Conservation (phyloP, 352 stramenopile genomes). For the Salisapilia sapeloensis region DNA sequence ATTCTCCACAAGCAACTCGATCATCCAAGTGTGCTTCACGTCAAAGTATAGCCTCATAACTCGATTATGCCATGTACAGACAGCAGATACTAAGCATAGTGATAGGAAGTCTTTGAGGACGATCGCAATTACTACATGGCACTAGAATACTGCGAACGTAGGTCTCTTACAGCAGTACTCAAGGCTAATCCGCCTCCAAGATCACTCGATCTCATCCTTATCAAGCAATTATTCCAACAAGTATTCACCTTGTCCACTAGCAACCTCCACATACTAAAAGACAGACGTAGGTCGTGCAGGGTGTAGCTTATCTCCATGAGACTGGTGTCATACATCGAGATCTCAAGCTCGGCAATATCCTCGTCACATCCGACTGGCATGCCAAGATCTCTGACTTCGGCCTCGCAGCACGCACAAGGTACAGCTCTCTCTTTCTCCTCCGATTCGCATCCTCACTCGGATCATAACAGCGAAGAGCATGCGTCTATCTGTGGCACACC, state of each 20-base stretch:
- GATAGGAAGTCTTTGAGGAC: slow-evolving; percentile 48
- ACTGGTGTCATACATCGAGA: slow-evolving; percentile 55
- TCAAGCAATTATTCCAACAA: slow-evolving; percentile 6
- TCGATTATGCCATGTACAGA: background rate
- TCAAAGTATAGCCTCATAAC: slow-evolving; percentile 7
- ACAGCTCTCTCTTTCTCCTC: background rate
- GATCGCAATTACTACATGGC: slow-evolving; percentile 59
- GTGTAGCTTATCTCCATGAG: slow-evolving; percentile 40
- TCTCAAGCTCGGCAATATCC: slow-evolving; percentile 59
- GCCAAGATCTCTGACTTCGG: slow-evolving; percentile 71
- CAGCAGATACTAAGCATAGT: background rate
- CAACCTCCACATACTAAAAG: slow-evolving; percentile 1
- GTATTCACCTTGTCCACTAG: background rate
- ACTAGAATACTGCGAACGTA: slow-evolving; percentile 35
- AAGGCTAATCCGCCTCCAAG: background rate
- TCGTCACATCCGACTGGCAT: slow-evolving; percentile 24
- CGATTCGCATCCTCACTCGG: background rate
- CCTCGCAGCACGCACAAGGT: slow-evolving; percentile 22
- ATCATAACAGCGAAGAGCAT: slow-evolving; percentile 24
- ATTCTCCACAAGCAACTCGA: slow-evolving; percentile 37
- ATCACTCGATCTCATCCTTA: slow-evolving; percentile 4
- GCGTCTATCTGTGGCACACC: slow-evolving; percentile 63
- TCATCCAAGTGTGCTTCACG: slow-evolving; percentile 34
- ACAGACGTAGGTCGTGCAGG: slow-evolving; percentile 12
- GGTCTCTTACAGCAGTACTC: slow-evolving; percentile 23